Percentiles rank a stretch among this genome's conserved stretches.
Conservation (phyloP, 192 early-diverging fungal genomes). For the Podila epigama region DNA sequence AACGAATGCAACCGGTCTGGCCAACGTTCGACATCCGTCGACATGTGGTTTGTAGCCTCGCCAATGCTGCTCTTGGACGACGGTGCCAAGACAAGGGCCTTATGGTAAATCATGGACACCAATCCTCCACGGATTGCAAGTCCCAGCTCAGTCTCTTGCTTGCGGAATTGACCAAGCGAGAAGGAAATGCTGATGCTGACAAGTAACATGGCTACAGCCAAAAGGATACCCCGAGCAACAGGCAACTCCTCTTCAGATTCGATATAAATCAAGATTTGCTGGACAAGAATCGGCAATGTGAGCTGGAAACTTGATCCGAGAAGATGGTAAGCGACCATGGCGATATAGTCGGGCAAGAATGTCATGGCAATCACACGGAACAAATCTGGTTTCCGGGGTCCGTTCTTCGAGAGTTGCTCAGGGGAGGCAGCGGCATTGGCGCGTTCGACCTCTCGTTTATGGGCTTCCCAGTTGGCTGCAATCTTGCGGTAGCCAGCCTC, state of each 20-base stretch:
- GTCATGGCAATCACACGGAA: slow-evolving; percentile 13
- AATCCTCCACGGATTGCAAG: slow-evolving; percentile 72
- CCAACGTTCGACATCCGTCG: slow-evolving; percentile 36
- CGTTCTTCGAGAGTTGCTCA: not conserved
- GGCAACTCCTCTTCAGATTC: slow-evolving; percentile 7
- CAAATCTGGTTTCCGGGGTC: slow-evolving; percentile 1
- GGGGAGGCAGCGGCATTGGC: not conserved
- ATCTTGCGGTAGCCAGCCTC: slow-evolving; percentile 1
- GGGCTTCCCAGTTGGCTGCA: slow-evolving; percentile 4
- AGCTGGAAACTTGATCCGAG: not conserved
- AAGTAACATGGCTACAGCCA: slow-evolving; percentile 16
- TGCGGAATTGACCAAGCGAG: not conserved
- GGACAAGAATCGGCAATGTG: slow-evolving; percentile 10
- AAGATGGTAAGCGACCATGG: not conserved
- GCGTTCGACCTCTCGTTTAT: not conserved
- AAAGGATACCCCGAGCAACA: not conserved
- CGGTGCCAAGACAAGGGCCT: slow-evolving; percentile 79
- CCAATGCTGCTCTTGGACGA: slow-evolving; percentile 9
- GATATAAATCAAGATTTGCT: slow-evolving; percentile 16
- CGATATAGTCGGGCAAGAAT: not conserved
- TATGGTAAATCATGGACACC: slow-evolving; percentile 82
- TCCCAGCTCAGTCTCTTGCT: slow-evolving; percentile 60
- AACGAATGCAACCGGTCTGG: not conserved
- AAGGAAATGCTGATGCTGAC: slow-evolving; percentile 2
- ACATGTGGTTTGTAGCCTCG: slow-evolving; percentile 33